phyloP scores from a whole-genome alignment of 257 asterid genomes.

The Striga asiatica region DNA sequence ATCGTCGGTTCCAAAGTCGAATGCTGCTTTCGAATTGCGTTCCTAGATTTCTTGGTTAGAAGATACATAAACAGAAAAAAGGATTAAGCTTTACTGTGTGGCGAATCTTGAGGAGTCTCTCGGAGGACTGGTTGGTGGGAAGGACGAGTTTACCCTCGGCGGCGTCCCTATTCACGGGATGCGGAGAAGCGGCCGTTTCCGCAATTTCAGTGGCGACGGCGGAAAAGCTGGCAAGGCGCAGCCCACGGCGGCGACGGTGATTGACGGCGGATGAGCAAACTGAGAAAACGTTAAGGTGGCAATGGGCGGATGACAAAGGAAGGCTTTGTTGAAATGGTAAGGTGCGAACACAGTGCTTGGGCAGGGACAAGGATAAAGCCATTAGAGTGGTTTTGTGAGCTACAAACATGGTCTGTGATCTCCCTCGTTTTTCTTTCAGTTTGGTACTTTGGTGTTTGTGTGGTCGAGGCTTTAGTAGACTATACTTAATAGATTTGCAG shows the following conservation, averaged over 20 bases:
- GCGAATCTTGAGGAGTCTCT: constrained; percentile 65
- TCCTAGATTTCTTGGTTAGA: too few species aligned
- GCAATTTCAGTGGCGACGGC: constrained; percentile 50
- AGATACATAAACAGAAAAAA: neutral
- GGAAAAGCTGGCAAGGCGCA: constrained; percentile 24
- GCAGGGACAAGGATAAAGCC: constrained; percentile 32
- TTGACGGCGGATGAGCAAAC: constrained; percentile 7
- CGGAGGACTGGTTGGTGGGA: constrained; percentile 81
- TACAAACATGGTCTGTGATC: neutral
- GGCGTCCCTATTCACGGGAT: constrained; percentile 2
- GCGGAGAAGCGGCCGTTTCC: constrained; percentile 25
- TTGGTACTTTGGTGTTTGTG: neutral
- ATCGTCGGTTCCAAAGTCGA: too few species aligned
- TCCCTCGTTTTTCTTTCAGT: too few species aligned
- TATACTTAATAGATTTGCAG: too few species aligned
- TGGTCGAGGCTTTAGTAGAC: too few species aligned
- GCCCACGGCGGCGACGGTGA: constrained; percentile 9
- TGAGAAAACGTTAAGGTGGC: constrained; percentile 13
- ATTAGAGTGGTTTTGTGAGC: constrained; percentile 10
- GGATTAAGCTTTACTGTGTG: constrained; percentile 48
- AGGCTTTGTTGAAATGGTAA: constrained; percentile 17
- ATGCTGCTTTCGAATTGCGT: too few species aligned
- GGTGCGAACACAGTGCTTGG: constrained; percentile 24
- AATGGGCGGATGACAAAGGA: constrained; percentile 18
- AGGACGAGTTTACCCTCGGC: constrained; percentile 33